These are phyloP conservation scores for Rhizopogon roseolus DNA, from an alignment of 768 basidiomycete species.

Conservation along the genomic window DNA sequence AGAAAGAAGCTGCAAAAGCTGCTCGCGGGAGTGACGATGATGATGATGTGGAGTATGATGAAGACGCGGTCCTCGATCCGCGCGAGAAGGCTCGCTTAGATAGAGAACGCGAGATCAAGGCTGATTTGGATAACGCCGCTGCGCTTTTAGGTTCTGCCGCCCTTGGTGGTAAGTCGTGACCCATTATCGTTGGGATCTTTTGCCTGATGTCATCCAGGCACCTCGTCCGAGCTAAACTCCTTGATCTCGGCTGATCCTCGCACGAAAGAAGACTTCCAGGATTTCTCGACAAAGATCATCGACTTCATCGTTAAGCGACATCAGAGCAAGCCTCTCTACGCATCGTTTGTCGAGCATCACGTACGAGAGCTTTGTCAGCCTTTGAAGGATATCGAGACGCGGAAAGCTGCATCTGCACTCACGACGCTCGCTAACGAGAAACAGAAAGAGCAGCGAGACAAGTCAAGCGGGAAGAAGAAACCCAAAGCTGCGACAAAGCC, in stretches of 20 bases:
- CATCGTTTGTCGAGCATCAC: conserved; percentile 80
- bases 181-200: background rate
- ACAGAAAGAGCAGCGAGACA: conserved; percentile 85
- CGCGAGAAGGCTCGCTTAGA: conserved; percentile 72
- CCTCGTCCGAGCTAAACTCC: conserved; percentile 64
- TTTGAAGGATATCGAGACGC: conserved; percentile 85
- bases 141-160: conserved; percentile 73
- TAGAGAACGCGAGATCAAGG: conserved; percentile 76
- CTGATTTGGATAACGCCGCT: conserved; percentile 83
- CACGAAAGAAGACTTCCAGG: conserved; percentile 84
- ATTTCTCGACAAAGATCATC: conserved; percentile 69
- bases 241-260: conserved; percentile 77
- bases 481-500: conserved; percentile 68
- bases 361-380: conserved; percentile 69
- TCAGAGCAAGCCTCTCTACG: conserved; percentile 77
- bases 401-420: conserved; percentile 81
- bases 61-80: conserved; percentile 76
- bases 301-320: conserved; percentile 75
- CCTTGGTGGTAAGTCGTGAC: conserved; percentile 47
- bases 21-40: conserved; percentile 33
- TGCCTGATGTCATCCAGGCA: conserved; percentile 36
- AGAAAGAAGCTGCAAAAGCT: conserved; percentile 80
- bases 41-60: conserved; percentile 53
- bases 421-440: conserved; percentile 93
- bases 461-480: conserved; percentile 89